Conservation (phyloP, 129 eudicot genomes). For the Heracleum sosnowskyi region DNA sequence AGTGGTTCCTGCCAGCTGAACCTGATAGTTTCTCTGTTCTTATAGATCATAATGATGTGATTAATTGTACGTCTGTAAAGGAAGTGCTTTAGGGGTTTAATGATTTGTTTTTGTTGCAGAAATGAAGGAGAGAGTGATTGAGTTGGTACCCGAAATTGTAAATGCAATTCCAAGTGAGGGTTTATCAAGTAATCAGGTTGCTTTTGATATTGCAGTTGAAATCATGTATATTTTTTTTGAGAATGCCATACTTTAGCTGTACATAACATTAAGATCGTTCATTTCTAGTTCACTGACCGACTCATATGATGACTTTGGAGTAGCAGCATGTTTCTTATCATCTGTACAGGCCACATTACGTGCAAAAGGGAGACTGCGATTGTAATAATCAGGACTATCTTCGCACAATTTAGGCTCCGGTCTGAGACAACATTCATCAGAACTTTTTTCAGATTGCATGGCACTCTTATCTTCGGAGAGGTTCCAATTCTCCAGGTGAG, state of each 20-base stretch:
- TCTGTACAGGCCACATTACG: slow-evolving; percentile 25
- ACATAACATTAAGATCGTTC: not conserved
- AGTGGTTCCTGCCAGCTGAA: slow-evolving; percentile 78
- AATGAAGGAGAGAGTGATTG: slow-evolving; percentile 78
- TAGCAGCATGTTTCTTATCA: slow-evolving; percentile 22
- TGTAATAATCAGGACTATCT: slow-evolving; percentile 10
- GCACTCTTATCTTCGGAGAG: slow-evolving; percentile 17
- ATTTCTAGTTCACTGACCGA: slow-evolving; percentile 25
- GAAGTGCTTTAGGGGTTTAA: slow-evolving; percentile 38
- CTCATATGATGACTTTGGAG: slow-evolving; percentile 35
- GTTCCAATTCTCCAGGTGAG: slow-evolving; percentile 11
- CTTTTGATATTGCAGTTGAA: slow-evolving; percentile 66
- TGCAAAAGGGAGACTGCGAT: slow-evolving; percentile 16
- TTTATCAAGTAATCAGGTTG: slow-evolving; percentile 36
- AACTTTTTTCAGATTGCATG: slow-evolving; percentile 17
- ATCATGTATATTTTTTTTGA: not conserved
- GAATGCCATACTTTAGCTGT: not conserved
- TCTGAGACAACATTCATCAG: slow-evolving; percentile 22
- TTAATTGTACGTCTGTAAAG: slow-evolving; percentile 48
- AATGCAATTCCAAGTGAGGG: slow-evolving; percentile 38
- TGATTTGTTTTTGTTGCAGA: slow-evolving; percentile 29
- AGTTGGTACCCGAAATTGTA: slow-evolving; percentile 50
- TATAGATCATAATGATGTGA: slow-evolving; percentile 55
- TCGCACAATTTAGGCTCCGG: slow-evolving; percentile 20
- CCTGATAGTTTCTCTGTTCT: slow-evolving; percentile 78